phyloP scores from a whole-genome alignment of 495 filamentous ascomycete genomes.

The Extremus antarcticus region DNA sequence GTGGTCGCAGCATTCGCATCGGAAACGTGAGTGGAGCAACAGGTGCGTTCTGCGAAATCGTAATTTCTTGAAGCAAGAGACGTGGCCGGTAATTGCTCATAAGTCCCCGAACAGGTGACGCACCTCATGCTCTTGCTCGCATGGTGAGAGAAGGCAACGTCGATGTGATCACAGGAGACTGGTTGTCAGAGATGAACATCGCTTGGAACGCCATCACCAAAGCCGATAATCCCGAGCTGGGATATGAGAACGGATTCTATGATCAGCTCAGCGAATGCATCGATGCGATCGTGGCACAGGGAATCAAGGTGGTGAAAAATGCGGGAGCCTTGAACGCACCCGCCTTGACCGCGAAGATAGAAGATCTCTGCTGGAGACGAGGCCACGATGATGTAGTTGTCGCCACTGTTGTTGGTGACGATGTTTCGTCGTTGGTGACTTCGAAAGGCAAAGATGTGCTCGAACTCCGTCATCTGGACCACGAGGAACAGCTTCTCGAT shows the following conservation, averaged over 20 bases:
- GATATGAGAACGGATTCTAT: conserved; percentile 33
- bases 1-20: neutral
- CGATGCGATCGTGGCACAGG: conserved; percentile 33
- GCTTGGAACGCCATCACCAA: conserved; percentile 29
- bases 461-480: neutral
- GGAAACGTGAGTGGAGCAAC: conserved; percentile 4
- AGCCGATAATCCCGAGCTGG: conserved; percentile 27
- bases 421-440: conserved; percentile 27
- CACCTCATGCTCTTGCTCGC: conserved; percentile 4
- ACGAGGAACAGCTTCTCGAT: conserved; percentile 8
- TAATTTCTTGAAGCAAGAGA: neutral
- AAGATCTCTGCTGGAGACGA: conserved; percentile 30
- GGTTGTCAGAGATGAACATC: conserved; percentile 24
- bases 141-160: conserved; percentile 4
- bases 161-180: neutral
- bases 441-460: conserved; percentile 15
- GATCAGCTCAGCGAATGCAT: conserved; percentile 40
- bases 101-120: neutral
- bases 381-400: conserved; percentile 29
- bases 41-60: neutral
- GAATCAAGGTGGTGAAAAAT: conserved; percentile 38
- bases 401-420: conserved; percentile 41
- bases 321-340: conserved; percentile 37
- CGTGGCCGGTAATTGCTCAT: neutral
- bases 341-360: conserved; percentile 28